These are phyloP conservation scores for Boletus chippewaensis DNA, from an alignment of 1,284 basidiomycete species.

Conservation along the genomic window DNA sequence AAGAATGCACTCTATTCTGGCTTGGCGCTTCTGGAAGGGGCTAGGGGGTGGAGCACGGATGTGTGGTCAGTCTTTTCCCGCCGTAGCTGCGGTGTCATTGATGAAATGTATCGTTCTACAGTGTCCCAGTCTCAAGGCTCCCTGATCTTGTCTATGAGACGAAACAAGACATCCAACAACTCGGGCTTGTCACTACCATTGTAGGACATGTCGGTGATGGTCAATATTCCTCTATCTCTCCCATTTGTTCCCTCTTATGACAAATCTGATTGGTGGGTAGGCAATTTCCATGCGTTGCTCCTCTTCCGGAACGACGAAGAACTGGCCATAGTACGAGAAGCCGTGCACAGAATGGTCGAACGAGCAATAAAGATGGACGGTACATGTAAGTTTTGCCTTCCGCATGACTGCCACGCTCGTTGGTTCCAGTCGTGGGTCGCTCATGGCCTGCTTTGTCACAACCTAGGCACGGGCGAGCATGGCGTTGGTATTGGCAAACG, in stretches of 20 bases:
- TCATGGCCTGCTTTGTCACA: neutral
- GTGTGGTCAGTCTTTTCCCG: conserved; percentile 58
- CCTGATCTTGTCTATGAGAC: conserved; percentile 73
- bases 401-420: neutral
- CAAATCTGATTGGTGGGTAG: conserved; percentile 23
- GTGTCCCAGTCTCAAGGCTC: conserved; percentile 76
- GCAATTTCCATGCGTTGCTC: conserved; percentile 53
- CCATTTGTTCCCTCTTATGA: neutral
- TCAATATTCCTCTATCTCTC: conserved; percentile 30
- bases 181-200: conserved; percentile 59
- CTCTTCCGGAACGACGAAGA: conserved; percentile 62
- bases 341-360: conserved; percentile 63
- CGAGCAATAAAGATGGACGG: conserved; percentile 72
- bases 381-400: conserved; percentile 47
- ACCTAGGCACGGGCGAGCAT: conserved; percentile 74
- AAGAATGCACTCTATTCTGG: conserved; percentile 79
- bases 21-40: conserved; percentile 58
- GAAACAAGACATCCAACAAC: conserved; percentile 58
- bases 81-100: neutral
- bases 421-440: neutral
- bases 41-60: conserved; percentile 75
- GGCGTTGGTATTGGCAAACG: conserved; percentile 86
- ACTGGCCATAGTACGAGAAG: conserved; percentile 41
- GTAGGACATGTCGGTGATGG: conserved; percentile 87
- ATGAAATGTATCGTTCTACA: conserved; percentile 21